phyloP scores from a whole-genome alignment of 73 alveolate species.

The Tetrahymena borealis region DNA sequence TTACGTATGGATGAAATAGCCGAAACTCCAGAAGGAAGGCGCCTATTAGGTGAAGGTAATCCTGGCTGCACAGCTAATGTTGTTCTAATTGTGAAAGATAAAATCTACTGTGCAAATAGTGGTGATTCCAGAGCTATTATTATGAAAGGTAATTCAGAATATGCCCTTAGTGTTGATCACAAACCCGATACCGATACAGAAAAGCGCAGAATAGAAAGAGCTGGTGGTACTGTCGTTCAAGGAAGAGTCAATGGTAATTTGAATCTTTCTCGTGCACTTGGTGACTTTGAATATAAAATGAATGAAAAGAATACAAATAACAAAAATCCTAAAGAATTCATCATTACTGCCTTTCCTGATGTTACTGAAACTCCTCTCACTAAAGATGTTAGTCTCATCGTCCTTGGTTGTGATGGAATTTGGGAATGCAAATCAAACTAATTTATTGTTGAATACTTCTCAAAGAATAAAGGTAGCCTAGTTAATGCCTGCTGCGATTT shows the following conservation, averaged over 20 bases:
- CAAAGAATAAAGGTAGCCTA: neutral
- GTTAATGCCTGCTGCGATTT: constrained; percentile 16
- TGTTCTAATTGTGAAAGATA: constrained; percentile 66
- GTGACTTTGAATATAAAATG: constrained; percentile 46
- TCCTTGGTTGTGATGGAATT: constrained; percentile 82
- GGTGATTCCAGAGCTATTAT: constrained; percentile 90
- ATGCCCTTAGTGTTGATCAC: constrained; percentile 21
- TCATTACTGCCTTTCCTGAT: constrained; percentile 78
- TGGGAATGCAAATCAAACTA: constrained; percentile 19
- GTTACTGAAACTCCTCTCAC: constrained; percentile 36
- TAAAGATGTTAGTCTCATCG: constrained; percentile 56
- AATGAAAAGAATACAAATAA: constrained; percentile 2
- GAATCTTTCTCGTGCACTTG: constrained; percentile 51
- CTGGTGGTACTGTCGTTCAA: constrained; percentile 39
- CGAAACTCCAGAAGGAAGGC: constrained; percentile 61
- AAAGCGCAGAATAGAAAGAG: constrained; percentile 45
- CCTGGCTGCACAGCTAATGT: constrained; percentile 90
- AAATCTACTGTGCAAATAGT: constrained; percentile 80
- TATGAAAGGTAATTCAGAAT: neutral
- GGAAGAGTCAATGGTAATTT: constrained; percentile 55
- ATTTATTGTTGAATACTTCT: neutral
- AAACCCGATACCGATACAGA: constrained; percentile 35
- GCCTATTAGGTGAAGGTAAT: constrained; percentile 34
- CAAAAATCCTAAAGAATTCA: constrained; percentile 48
- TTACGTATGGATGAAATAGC: constrained; percentile 74